phyloP scores from a whole-genome alignment of 441 rosid species.

The Euphorbia neoarborescens region DNA sequence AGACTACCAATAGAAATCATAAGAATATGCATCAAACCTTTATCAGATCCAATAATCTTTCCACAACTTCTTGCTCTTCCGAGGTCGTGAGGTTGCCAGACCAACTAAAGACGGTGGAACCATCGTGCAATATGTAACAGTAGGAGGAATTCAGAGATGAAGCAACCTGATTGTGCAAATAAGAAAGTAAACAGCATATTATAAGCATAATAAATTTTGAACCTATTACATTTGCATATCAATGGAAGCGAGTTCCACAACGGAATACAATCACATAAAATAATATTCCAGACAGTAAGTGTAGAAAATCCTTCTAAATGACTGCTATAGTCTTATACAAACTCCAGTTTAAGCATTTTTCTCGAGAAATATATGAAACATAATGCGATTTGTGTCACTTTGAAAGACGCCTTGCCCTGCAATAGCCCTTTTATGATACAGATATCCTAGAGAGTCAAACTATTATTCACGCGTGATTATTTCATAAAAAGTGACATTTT shows the following conservation, averaged over 20 bases:
- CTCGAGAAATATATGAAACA: neutral
- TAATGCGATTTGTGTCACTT: neutral
- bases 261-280: conserved; percentile 4
- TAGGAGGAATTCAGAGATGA: conserved; percentile 83
- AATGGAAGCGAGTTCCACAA: neutral
- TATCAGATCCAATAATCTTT: conserved; percentile 85
- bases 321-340: neutral
- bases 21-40: conserved; percentile 42
- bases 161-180: conserved; percentile 45
- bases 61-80: conserved; percentile 76
- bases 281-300: neutral
- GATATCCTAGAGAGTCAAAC: neutral
- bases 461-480: neutral
- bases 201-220: neutral
- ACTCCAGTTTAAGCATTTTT: neutral
- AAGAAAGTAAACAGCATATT: conserved; percentile 9
- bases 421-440: neutral
- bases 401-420: neutral
- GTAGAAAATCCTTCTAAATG: neutral
- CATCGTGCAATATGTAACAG: conserved; percentile 80
- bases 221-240: neutral
- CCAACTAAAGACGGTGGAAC: conserved; percentile 77
- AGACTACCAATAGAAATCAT: conserved; percentile 13
- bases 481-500: neutral
- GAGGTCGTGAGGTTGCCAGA: conserved; percentile 73